Percentiles rank a stretch among this genome's conserved stretches.
Evolutionary conservation across 2,329 filamentous ascomycete species (phyloP).

Genomic region (Penicillium paneum): DNA sequence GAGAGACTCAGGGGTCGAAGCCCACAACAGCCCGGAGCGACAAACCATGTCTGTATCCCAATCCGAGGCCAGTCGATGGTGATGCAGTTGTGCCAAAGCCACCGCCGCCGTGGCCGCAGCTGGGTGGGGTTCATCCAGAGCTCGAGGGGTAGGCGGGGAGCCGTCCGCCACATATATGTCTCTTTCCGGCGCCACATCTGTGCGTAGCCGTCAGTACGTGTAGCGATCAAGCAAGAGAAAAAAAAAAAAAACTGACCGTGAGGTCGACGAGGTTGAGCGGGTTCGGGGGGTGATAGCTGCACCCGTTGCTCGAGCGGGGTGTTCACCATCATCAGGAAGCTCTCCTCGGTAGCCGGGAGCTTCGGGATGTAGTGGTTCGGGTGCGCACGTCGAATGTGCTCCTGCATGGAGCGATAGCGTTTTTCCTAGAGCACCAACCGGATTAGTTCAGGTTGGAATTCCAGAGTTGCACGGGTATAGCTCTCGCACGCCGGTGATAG

Average conservation of each 20-base stretch:
- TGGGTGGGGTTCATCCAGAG: slow-evolving; percentile 65
- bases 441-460: slow-evolving; percentile 13
- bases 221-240: neutral
- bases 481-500: slow-evolving; percentile 6
- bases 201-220: slow-evolving; percentile 32
- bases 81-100: slow-evolving; percentile 79
- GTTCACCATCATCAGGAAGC: slow-evolving; percentile 94
- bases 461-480: slow-evolving; percentile 4
- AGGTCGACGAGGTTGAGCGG: slow-evolving; percentile 34
- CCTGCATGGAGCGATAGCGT: slow-evolving; percentile 97
- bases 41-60: slow-evolving; percentile 71
- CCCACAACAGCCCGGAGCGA: slow-evolving; percentile 23
- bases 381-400: slow-evolving; percentile 96
- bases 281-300: slow-evolving; percentile 48
- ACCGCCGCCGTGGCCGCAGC: slow-evolving; percentile 75
- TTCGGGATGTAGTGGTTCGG: slow-evolving; percentile 97
- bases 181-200: slow-evolving; percentile 57
- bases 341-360: slow-evolving; percentile 95
- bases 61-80: slow-evolving; percentile 70
- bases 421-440: slow-evolving; percentile 65
- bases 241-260: slow-evolving; percentile 35
- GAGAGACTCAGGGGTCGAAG: slow-evolving; percentile 14
- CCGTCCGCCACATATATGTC: slow-evolving; percentile 67
- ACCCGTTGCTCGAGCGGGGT: slow-evolving; percentile 74
- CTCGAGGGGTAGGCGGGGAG: slow-evolving; percentile 66